Evolutionary conservation across 2,329 filamentous ascomycete genomes (phyloP).

Genomic region (Alternaria incomplexa): DNA sequence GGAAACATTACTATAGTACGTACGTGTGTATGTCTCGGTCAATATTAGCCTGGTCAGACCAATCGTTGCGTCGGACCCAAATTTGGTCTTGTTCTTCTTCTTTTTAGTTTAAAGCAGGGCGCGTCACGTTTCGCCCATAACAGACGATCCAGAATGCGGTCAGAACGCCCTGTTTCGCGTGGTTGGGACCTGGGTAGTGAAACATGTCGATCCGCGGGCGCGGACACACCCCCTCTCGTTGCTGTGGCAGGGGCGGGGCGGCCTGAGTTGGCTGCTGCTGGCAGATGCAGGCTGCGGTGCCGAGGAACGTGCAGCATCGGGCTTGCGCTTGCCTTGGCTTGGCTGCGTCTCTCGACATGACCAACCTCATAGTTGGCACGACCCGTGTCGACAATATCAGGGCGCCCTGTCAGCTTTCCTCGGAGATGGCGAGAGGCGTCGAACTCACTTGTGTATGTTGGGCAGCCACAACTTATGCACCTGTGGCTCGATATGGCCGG

Average conservation of each 20-base stretch:
- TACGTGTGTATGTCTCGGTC: background rate
- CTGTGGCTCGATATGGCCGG: background rate
- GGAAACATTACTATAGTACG: background rate
- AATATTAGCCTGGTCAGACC: conserved; percentile 1
- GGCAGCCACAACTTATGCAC: conserved; percentile 7
- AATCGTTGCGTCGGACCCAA: background rate
- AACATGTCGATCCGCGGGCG: conserved; percentile 6
- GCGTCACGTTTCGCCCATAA: conserved; percentile 5
- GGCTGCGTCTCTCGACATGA: background rate
- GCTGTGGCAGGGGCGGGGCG: conserved; percentile 3
- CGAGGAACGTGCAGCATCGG: background rate
- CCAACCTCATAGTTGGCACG: conserved; percentile 1
- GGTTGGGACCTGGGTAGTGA: background rate
- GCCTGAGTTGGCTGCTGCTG: background rate
- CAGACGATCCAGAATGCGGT: background rate
- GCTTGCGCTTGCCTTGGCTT: background rate
- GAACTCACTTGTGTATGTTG: conserved; percentile 1
- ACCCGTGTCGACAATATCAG: background rate
- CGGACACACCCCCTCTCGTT: background rate
- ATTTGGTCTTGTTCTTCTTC: background rate
- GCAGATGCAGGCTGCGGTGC: background rate
- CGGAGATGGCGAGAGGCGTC: background rate
- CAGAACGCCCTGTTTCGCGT: background rate
- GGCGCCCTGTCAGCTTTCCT: conserved; percentile 2
- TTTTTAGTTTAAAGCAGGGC: background rate